Percentiles rank a stretch among this genome's conserved stretches.
These are phyloP conservation scores for Trypanosoma boissoni DNA, from an alignment of 208 protist genomes.

Conservation along the genomic window DNA sequence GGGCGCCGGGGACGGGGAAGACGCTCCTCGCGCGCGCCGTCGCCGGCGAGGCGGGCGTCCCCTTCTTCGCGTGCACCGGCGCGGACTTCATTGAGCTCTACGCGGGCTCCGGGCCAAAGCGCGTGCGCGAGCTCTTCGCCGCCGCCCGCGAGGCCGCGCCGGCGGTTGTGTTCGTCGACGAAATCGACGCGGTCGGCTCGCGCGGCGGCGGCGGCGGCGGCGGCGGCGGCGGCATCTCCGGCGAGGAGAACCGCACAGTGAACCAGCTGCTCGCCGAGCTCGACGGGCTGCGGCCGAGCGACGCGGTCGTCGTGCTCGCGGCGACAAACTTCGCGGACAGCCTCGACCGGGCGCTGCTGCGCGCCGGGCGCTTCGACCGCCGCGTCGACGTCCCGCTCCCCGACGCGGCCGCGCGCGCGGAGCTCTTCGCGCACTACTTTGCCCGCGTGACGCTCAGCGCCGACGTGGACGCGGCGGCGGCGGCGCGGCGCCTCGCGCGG, in stretches of 20 bases:
- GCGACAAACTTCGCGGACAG: constrained; percentile 96
- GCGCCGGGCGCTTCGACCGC: constrained; percentile 97
- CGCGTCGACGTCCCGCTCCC: constrained; percentile 87
- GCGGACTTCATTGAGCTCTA: constrained; percentile 98
- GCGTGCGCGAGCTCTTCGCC: constrained; percentile 94
- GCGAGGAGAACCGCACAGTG: constrained; percentile 91
- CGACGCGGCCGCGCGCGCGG: constrained; percentile 57
- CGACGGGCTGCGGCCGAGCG: constrained; percentile 90
- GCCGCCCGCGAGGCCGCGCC: constrained; percentile 89
- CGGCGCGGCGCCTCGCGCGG: constrained; percentile 47
- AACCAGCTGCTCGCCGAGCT: constrained; percentile 97
- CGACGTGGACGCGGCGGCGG: no score
- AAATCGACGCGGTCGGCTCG: constrained; percentile 96
- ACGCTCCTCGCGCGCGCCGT: constrained; percentile 91
- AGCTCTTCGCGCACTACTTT: constrained; percentile 82
- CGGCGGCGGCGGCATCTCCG: constrained; percentile 59
- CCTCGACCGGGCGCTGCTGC: constrained; percentile 93
- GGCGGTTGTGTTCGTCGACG: constrained; percentile 98
- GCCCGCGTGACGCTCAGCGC: constrained; percentile 40
- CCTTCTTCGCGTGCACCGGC: constrained; percentile 95
- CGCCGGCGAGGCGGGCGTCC: constrained; percentile 90
- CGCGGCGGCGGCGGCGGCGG: constrained; percentile 67
- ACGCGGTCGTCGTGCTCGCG: constrained; percentile 95
- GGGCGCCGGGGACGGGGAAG: constrained; percentile 97
- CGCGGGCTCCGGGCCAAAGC: constrained; percentile 94